Percentiles rank a stretch among this genome's conserved stretches.
Conservation (phyloP, 179 eudicot species). For the Patellifolia procumbens region DNA sequence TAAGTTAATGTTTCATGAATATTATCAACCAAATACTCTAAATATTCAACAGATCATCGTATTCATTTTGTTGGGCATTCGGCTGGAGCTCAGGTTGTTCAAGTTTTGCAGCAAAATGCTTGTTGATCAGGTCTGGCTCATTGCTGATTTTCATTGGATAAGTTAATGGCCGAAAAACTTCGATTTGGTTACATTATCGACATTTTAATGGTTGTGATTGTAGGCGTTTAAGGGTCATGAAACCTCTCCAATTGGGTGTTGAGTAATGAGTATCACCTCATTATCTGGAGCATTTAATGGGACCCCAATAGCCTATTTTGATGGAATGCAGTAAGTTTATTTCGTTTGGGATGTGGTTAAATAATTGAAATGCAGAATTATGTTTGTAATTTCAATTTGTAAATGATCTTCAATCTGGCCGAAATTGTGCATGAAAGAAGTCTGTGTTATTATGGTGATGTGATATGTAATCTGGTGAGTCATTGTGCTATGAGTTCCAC, state of each 20-base stretch:
- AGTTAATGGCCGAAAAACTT: too few relatives aligned
- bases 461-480: not conserved
- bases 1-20: too few relatives aligned
- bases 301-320: conserved; percentile 80
- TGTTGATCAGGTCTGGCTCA: too few relatives aligned
- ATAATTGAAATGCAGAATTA: not conserved
- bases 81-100: too few relatives aligned
- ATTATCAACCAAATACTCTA: too few relatives aligned
- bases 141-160: too few relatives aligned
- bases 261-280: conserved; percentile 89
- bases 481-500: not conserved
- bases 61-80: too few relatives aligned
- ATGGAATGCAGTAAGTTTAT: conserved; percentile 89
- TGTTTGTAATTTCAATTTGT: too few relatives aligned
- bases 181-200: not conserved
- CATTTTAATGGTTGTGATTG: not conserved
- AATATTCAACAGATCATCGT: too few relatives aligned
- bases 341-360: not conserved
- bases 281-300: conserved; percentile 96
- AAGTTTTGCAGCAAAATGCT: too few relatives aligned
- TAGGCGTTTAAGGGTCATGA: conserved; percentile 82
- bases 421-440: not conserved
- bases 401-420: too few relatives aligned
- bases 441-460: not conserved
- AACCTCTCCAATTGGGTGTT: conserved; percentile 70